Evolutionary conservation across 169 alveolate genomes (phyloP).

Genomic region (Cyclospora cayetanensis): DNA sequence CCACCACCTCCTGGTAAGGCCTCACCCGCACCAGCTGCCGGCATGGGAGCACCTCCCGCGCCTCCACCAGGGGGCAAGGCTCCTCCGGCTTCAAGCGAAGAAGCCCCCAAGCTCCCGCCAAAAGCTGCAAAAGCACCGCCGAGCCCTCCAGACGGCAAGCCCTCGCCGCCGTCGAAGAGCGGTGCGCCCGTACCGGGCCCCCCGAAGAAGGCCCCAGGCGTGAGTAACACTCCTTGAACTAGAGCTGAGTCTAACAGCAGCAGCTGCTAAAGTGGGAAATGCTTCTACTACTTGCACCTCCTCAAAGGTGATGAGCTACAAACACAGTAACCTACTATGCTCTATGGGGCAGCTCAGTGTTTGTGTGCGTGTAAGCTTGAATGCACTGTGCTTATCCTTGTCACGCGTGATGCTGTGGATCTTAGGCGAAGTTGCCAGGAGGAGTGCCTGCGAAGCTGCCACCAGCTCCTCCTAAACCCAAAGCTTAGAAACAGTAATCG

Average conservation of each 20-base stretch:
- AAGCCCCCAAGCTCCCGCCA: neutral
- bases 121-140: neutral
- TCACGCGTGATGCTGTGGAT: neutral
- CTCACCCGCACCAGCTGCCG: slow-evolving; percentile 13
- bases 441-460: neutral
- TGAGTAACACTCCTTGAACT: no score
- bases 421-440: slow-evolving; percentile 6
- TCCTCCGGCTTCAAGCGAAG: neutral
- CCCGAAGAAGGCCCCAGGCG: slow-evolving; percentile 11
- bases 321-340: neutral
- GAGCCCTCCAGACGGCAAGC: neutral
- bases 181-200: slow-evolving; percentile 15
- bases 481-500: neutral
- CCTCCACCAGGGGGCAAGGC: slow-evolving; percentile 8
- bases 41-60: slow-evolving; percentile 29
- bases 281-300: no score
- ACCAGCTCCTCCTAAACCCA: neutral
- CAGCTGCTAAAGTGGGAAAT: no score
- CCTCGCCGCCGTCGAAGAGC: neutral
- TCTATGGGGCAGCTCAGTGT: neutral
- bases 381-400: neutral
- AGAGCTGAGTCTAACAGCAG: no score
- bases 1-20: neutral
- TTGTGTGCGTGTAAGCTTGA: neutral
- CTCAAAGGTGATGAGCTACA: neutral